Evolutionary conservation across 2,329 filamentous ascomycete species (phyloP).

Genomic region (Graphium sp.): DNA sequence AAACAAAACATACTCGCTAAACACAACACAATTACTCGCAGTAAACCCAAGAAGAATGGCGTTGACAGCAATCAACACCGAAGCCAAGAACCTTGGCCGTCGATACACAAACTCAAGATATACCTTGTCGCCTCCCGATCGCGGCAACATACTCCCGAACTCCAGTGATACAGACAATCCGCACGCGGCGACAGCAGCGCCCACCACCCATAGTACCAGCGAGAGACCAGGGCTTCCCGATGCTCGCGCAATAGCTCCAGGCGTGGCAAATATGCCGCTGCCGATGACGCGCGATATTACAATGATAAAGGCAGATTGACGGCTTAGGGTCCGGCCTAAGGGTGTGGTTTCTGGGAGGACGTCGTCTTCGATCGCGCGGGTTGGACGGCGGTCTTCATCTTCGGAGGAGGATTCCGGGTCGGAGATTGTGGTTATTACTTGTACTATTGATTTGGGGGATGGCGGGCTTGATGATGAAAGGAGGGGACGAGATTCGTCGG

Average conservation of each 20-base stretch:
- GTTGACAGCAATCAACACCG: constrained; percentile 45
- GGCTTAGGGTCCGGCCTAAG: constrained; percentile 40
- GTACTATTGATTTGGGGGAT: too few relatives aligned
- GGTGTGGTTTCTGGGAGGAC: constrained; percentile 41
- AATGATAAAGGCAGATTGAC: constrained; percentile 48
- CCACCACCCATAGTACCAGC: constrained; percentile 44
- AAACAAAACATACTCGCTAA: constrained; percentile 48
- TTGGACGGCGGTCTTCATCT: not conserved
- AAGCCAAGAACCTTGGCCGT: constrained; percentile 44
- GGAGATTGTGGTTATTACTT: too few relatives aligned
- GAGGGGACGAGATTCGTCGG: too few relatives aligned
- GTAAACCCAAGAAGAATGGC: constrained; percentile 50
- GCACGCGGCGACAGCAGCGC: constrained; percentile 42
- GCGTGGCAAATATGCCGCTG: constrained; percentile 57
- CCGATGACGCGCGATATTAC: constrained; percentile 54
- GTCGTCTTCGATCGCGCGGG: constrained; percentile 30
- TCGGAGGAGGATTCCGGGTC: not conserved
- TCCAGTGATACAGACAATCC: constrained; percentile 47
- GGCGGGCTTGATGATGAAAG: too few relatives aligned
- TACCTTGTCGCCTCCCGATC: constrained; percentile 52
- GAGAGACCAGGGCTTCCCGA: constrained; percentile 51
- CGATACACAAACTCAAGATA: constrained; percentile 56
- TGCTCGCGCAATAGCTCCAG: constrained; percentile 46
- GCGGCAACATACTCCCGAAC: constrained; percentile 53
- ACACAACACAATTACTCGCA: constrained; percentile 53